Evolutionary conservation across 768 basidiomycete genomes (phyloP), one percentile per base, ranked within the genome.

Genomic region (Porphyrellus cyaneotinctus): DNA sequence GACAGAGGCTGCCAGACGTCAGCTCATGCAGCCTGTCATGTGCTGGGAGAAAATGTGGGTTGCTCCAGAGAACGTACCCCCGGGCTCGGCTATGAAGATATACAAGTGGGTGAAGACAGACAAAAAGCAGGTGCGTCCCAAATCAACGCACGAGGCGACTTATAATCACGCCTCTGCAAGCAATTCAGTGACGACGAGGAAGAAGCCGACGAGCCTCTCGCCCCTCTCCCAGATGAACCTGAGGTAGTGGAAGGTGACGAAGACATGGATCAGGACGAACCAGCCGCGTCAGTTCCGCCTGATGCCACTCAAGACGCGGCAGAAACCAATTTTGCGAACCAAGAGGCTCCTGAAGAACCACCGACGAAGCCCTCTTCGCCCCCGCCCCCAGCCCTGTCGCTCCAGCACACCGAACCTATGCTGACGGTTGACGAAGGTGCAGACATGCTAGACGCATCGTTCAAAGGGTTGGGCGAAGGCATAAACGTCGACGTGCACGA

Each of bases 121-220:
- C 52, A 87, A 83, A 68, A 75, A 75, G 43, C 90, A 89, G 76
- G 90, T 87, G 61, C 48, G 80, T 56, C 22, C 2, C 18, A 15
- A 48, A 36, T 22, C 35, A 44, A 41, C 38, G 20, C 28, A 33
- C 24, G 24, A 28, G 32, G 47, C 33, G 14, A 33, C 51, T 51
- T 26, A 42, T 51, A 37, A 43, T 28, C 42, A 53, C 46, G 42
- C 43, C 39, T 48, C 32, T 55, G 47, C 56, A 65, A 93, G 90
- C 87, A 91, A 78, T 93, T 92, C 61, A 90, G 87, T 62, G 90
- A 92, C 62, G 88, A 91, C 53, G 91, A 92, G 62, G 87, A 80
- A 46, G 86, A 83, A 56, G 80, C 74, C 0, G 88, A 92, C 59
- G 87, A 88, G 61, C 88, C 89, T 14, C 76, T 92, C 23, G 90